Percentiles rank a stretch among this genome's conserved stretches.
These are phyloP conservation scores for Endocalyx cinctus DNA, from an alignment of 2,329 filamentous ascomycete species.

Conservation along the genomic window DNA sequence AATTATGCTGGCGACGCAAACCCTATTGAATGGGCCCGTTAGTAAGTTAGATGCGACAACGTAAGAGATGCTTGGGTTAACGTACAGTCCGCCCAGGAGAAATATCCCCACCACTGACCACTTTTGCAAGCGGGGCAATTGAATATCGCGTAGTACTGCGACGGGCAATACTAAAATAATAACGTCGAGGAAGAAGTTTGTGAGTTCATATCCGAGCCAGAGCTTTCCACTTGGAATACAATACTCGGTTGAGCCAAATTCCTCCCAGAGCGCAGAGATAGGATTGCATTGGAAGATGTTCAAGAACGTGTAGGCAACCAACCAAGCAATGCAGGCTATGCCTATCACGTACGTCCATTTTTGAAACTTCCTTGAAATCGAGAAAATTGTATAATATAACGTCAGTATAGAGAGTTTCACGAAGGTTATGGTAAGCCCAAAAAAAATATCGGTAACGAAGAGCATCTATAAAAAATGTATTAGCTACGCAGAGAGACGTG, in stretches of 20 bases:
- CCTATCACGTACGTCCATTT: neutral
- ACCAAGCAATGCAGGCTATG: neutral
- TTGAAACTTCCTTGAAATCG: neutral
- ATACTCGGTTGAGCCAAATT: neutral
- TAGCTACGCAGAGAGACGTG: too few relatives aligned
- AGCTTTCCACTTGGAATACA: neutral
- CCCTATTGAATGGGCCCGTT: too few relatives aligned
- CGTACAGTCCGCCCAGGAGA: conserved; percentile 1
- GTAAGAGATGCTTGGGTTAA: too few relatives aligned
- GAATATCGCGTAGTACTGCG: neutral
- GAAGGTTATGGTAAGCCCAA: neutral
- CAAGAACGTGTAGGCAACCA: neutral
- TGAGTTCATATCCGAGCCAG: neutral
- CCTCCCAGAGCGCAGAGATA: conserved; percentile 1
- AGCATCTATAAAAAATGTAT: neutral
- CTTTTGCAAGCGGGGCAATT: neutral
- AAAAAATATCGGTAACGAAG: neutral
- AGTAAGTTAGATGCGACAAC: too few relatives aligned
- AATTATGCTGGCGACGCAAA: conserved; percentile 4
- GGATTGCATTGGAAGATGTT: conserved; percentile 37
- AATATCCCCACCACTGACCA: conserved; percentile 1
- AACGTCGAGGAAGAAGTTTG: neutral
- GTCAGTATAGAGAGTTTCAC: conserved; percentile 1
- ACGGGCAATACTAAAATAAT: neutral
- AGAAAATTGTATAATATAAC: neutral